phyloP scores from a whole-genome alignment of 2,329 filamentous ascomycete species.

The Phialemonium atrogriseum region DNA sequence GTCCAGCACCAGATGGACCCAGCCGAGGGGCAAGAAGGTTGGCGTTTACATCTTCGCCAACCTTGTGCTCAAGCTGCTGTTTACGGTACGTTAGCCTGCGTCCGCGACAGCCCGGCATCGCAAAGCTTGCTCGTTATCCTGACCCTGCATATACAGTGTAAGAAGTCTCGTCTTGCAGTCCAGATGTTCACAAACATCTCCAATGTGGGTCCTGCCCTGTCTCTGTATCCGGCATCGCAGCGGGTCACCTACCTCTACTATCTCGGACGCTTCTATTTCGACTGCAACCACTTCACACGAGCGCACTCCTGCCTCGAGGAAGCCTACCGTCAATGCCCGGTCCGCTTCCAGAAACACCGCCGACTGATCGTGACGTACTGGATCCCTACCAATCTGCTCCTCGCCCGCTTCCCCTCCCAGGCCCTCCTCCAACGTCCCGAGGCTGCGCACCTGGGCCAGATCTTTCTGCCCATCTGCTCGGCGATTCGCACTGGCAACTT shows the following conservation, averaged over 20 bases:
- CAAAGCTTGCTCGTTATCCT: too few relatives aligned
- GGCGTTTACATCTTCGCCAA: slow-evolving; percentile 92
- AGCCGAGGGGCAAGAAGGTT: slow-evolving; percentile 73
- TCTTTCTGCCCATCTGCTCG: slow-evolving; percentile 65
- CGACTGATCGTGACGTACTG: slow-evolving; percentile 76
- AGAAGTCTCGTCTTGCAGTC: slow-evolving; percentile 73
- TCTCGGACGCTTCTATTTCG: slow-evolving; percentile 81
- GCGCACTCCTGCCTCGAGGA: slow-evolving; percentile 68
- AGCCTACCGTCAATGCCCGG: slow-evolving; percentile 65
- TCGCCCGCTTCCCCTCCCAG: slow-evolving; percentile 72
- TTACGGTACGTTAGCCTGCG: slow-evolving; percentile 50
- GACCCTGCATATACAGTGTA: slow-evolving; percentile 43
- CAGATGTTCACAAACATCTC: slow-evolving; percentile 87
- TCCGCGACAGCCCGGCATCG: background rate
- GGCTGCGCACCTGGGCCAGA: slow-evolving; percentile 51
- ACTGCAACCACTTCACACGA: slow-evolving; percentile 73
- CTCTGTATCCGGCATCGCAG: slow-evolving; percentile 75
- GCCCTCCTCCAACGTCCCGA: slow-evolving; percentile 62
- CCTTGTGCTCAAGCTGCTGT: slow-evolving; percentile 78
- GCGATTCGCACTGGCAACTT: slow-evolving; percentile 71
- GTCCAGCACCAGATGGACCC: slow-evolving; percentile 55
- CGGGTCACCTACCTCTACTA: slow-evolving; percentile 93
- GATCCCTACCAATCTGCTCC: slow-evolving; percentile 71
- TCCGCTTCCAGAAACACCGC: slow-evolving; percentile 61
- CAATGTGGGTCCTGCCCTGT: slow-evolving; percentile 71